Conservation (phyloP, 805 yeast genomes). For the Kuraishia floccosa region DNA sequence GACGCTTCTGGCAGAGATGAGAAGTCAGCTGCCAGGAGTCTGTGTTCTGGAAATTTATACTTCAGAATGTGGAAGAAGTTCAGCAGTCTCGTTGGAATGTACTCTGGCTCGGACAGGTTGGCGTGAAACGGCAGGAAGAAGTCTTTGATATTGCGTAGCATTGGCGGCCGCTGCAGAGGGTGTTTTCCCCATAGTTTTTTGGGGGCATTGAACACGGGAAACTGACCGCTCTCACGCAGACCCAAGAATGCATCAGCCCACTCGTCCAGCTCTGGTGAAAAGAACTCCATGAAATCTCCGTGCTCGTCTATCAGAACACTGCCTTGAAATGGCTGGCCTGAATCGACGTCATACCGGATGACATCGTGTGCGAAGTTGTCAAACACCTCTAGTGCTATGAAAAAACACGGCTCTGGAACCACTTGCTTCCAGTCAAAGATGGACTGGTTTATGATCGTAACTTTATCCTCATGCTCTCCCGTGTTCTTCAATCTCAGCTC, state of each 20-base stretch:
- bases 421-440: constrained; percentile 60
- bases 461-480: constrained; percentile 39
- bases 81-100: constrained; percentile 66
- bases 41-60: constrained; percentile 64
- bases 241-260: constrained; percentile 45
- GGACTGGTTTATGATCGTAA: constrained; percentile 61
- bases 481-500: constrained; percentile 16
- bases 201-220: constrained; percentile 18
- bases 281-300: constrained; percentile 71
- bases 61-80: constrained; percentile 55
- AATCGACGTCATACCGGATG: constrained; percentile 57
- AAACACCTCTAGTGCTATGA: constrained; percentile 73
- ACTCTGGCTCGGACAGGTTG: constrained; percentile 61
- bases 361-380: constrained; percentile 81
- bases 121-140: constrained; percentile 55
- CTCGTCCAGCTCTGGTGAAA: constrained; percentile 46
- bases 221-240: constrained; percentile 36
- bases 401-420: constrained; percentile 59
- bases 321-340: constrained; percentile 66
- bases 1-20: constrained; percentile 33
- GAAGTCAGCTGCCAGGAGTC: constrained; percentile 66
- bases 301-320: constrained; percentile 61
- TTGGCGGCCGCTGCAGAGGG: constrained; percentile 45
- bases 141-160: constrained; percentile 30
- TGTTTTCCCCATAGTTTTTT: constrained; percentile 26